Base-by-base conservation (phyloP, 1,139 yeast species). In the Trichomonascaceae sp. region DNA sequence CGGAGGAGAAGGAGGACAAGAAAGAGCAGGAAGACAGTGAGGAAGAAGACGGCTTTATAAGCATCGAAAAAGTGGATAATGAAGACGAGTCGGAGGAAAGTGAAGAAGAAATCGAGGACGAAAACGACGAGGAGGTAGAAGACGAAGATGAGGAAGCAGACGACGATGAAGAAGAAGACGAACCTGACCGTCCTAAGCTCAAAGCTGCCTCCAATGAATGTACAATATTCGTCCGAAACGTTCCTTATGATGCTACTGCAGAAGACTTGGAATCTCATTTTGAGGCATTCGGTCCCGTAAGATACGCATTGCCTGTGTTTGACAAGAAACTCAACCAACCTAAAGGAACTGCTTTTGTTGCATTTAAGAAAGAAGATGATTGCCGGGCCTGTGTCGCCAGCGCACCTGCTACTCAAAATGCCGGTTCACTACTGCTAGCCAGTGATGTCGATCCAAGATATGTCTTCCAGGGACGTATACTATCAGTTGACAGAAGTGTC, bases 321-420 rank as follows among this genome's bases (percentile, higher is more conserved):
- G 99, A 95, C 67, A 86, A 78, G 65, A 85, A 77, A 55, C 84
- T 96, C 1, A 96, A 95, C 3, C 75, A 88, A 57, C 90, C 99
- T 10, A 87, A 79, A 68, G 99, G 99, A 55, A 86, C 96, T 0
- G 99, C 97, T 0, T 93, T 93, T 68, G 96, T 93, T 47, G 96
- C 96, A 0, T 93, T 93, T 67, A 70, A 68, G 53, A 74, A 78
- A 38, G 82, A 81, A 57, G 82, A 77, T 4, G 81, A 87, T 2
- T 87, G 82, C 63, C 75, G 77, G 36, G 78, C 79, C 53, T 93
- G 98, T 72, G 70, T 91, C 45, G 77, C 77, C 3, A 78, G 82
- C 63, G 96, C 98, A 0, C 98, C 98, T 38, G 78, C 81, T 36
- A 78, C 82, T n/a, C 81, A 84, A 2, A 63, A 60, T 10, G 74